These are phyloP conservation scores for Mucor velutinosus DNA, from an alignment of 371 early-diverging fungal genomes.

Conservation along the genomic window DNA sequence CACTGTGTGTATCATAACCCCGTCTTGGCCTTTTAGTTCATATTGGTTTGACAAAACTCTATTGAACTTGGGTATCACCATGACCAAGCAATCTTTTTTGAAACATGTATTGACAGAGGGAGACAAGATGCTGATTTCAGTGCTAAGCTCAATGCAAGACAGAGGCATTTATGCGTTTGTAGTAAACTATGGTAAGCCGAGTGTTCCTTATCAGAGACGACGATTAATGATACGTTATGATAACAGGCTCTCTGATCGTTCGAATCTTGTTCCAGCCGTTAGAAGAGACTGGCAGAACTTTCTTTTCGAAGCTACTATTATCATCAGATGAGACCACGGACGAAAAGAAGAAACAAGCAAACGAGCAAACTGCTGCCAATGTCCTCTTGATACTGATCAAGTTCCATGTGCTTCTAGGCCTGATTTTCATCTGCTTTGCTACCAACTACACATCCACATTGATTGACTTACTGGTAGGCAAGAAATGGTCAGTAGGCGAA, in stretches of 20 bases:
- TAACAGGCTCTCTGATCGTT: slow-evolving; percentile 82
- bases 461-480: slow-evolving; percentile 72
- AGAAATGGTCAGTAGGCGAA: slow-evolving; percentile 58
- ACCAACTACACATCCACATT: slow-evolving; percentile 80
- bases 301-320: slow-evolving; percentile 70
- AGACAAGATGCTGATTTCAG: slow-evolving; percentile 86
- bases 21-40: slow-evolving; percentile 8
- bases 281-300: slow-evolving; percentile 87
- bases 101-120: slow-evolving; percentile 95
- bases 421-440: slow-evolving; percentile 83
- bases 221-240: neutral
- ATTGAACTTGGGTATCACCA: slow-evolving; percentile 67
- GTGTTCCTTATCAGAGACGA: neutral
- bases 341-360: slow-evolving; percentile 6
- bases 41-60: slow-evolving; percentile 66
- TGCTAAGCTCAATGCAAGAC: slow-evolving; percentile 54
- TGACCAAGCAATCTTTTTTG: slow-evolving; percentile 84
- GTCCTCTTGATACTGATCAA: slow-evolving; percentile 69
- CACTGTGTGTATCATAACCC: neutral
- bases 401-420: slow-evolving; percentile 77
- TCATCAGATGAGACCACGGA: neutral
- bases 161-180: slow-evolving; percentile 89
- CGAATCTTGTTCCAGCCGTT: slow-evolving; percentile 92
- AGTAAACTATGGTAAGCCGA: slow-evolving; percentile 74
- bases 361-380: slow-evolving; percentile 44